Evolutionary conservation across 148 eudicot genomes (phyloP).

Genomic region (Cornus kousa): DNA sequence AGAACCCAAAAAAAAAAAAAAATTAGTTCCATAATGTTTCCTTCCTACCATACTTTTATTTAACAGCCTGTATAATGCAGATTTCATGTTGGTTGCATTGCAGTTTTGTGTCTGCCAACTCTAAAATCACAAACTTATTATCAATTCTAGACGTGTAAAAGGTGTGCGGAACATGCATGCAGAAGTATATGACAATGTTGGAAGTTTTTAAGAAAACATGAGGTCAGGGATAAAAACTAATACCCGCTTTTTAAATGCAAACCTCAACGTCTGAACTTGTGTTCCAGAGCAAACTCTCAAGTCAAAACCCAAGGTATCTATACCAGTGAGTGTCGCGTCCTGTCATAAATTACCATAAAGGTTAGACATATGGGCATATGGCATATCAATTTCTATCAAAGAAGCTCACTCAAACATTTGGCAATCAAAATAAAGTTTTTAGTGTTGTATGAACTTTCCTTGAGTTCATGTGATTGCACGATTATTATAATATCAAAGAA

Average conservation of each 20-base stretch:
- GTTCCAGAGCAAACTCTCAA: conserved; percentile 89
- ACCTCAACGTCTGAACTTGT: conserved; percentile 88
- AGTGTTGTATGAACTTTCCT: neutral
- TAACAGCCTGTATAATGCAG: neutral
- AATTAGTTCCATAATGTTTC: neutral
- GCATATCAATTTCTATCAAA: neutral
- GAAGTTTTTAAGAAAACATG: neutral
- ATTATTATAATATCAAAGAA: neutral
- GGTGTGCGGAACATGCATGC: neutral
- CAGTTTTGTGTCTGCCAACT: neutral
- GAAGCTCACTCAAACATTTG: neutral
- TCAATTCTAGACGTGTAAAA: neutral
- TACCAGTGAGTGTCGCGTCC: conserved; percentile 83
- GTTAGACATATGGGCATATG: neutral
- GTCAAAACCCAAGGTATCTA: conserved; percentile 94
- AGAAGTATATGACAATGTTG: neutral
- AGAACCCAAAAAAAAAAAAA: too few species aligned
- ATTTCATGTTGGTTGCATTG: neutral
- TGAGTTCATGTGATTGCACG: neutral
- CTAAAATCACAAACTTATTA: neutral
- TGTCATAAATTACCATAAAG: conserved; percentile 29
- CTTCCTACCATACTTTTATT: neutral
- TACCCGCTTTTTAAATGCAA: conserved; percentile 81
- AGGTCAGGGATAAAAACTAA: conserved; percentile 8
- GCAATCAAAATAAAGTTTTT: neutral